A percentile compares a stretch with the other conserved stretches of the same genome.
Evolutionary conservation across 2,329 filamentous ascomycete species (phyloP).

Genomic region (Talaromyces rugulosus): DNA sequence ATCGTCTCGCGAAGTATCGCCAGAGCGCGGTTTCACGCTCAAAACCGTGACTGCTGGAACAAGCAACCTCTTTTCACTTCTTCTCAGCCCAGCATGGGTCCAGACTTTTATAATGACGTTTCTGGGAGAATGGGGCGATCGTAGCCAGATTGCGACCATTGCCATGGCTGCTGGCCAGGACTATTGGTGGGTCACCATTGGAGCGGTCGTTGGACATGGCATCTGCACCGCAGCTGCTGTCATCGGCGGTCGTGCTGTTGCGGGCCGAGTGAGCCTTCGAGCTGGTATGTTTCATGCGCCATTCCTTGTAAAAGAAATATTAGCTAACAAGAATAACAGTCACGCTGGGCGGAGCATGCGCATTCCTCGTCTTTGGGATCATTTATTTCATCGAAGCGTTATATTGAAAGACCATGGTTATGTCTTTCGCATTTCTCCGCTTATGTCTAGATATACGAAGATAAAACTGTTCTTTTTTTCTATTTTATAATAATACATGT

Average conservation of each 20-base stretch:
- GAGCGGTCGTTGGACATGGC: constrained; percentile 79
- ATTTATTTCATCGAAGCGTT: constrained; percentile 67
- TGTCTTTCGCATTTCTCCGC: not conserved
- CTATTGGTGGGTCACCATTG: constrained; percentile 97
- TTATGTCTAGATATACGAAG: not conserved
- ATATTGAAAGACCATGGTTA: not conserved
- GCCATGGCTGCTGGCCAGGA: constrained; percentile 98
- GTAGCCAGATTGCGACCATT: constrained; percentile 96
- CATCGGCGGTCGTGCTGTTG: constrained; percentile 85
- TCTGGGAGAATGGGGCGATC: constrained; percentile 94
- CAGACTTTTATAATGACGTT: constrained; percentile 99
- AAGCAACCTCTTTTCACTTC: constrained; percentile 78
- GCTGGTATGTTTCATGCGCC: constrained; percentile 66
- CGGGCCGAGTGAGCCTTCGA: constrained; percentile 88
- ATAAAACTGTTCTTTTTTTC: not conserved
- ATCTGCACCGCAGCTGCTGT: constrained; percentile 90
- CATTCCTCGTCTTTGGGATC: constrained; percentile 85
- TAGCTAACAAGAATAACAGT: constrained; percentile 51
- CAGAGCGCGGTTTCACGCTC: constrained; percentile 40
- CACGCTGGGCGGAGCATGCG: constrained; percentile 82
- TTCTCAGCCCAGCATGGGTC: constrained; percentile 95
- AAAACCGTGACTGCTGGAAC: constrained; percentile 59
- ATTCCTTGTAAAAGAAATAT: not conserved
- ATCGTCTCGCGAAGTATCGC: constrained; percentile 58
- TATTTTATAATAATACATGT: not conserved